Conservation (phyloP, 2,329 filamentous ascomycete genomes). For the Neurospora sp. region DNA sequence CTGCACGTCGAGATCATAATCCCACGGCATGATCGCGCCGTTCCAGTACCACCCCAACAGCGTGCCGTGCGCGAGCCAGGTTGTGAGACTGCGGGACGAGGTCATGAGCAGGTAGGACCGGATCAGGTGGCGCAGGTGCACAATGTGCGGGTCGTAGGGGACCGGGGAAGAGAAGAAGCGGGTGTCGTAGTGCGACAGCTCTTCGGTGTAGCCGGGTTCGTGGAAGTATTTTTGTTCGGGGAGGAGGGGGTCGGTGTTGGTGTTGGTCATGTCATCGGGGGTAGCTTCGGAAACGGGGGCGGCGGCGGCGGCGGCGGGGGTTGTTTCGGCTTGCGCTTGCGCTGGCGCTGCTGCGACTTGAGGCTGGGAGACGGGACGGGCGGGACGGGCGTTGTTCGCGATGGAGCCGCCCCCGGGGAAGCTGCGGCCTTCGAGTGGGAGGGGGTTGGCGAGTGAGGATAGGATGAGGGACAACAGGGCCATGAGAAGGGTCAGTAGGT, state of each 20-base stretch:
- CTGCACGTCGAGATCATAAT: slow-evolving; percentile 77
- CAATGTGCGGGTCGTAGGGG: slow-evolving; percentile 55
- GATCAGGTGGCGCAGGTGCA: slow-evolving; percentile 59
- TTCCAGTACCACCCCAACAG: slow-evolving; percentile 90
- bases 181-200: slow-evolving; percentile 62
- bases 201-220: slow-evolving; percentile 51
- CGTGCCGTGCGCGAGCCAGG: slow-evolving; percentile 81
- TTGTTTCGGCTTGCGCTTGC: neutral
- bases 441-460: neutral
- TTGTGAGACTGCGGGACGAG: slow-evolving; percentile 36
- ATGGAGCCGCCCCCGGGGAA: neutral
- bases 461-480: neutral
- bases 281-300: no score
- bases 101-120: slow-evolving; percentile 65
- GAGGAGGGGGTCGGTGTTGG: neutral
- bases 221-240: slow-evolving; percentile 51
- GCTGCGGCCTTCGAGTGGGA: neutral
- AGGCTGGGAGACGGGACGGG: neutral
- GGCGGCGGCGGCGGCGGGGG: no score
- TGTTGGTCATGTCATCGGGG: neutral
- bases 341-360: neutral
- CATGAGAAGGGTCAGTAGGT: neutral
- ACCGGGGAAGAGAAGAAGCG: slow-evolving; percentile 59
- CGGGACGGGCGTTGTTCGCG: neutral
- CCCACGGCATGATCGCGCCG: slow-evolving; percentile 67